phyloP scores from a whole-genome alignment of 1,139 yeast genomes.

The Nakaseomyces nivariensis region DNA sequence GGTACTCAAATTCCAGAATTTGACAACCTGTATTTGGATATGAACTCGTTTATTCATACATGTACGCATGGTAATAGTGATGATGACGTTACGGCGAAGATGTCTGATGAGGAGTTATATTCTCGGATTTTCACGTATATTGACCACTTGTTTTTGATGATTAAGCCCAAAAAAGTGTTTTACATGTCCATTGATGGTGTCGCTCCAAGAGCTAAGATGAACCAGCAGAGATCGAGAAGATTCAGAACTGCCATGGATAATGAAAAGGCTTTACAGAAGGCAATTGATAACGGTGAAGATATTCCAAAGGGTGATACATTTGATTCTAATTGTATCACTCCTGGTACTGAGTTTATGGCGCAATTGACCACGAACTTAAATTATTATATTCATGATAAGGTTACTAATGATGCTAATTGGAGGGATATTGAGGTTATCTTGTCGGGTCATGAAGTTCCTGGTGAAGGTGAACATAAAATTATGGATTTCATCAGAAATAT shows the following conservation, averaged over 20 bases:
- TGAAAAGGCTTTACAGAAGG: conserved; percentile 50
- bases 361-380: conserved; percentile 73
- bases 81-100: conserved; percentile 46
- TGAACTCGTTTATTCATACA: conserved; percentile 94
- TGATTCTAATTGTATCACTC: conserved; percentile 92
- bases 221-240: conserved; percentile 95
- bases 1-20: conserved; percentile 84
- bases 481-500: conserved; percentile 87
- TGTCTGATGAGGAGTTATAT: conserved; percentile 87
- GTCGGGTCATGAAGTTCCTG: conserved; percentile 98
- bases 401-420: conserved; percentile 88
- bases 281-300: conserved; percentile 39
- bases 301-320: conserved; percentile 59
- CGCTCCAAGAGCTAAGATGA: conserved; percentile 99
- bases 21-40: conserved; percentile 88
- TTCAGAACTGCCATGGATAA: conserved; percentile 95
- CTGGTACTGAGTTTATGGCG: conserved; percentile 98
- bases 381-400: conserved; percentile 85
- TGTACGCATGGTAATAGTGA: conserved; percentile 78
- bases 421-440: conserved; percentile 71
- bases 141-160: conserved; percentile 82
- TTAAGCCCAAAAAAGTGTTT: conserved; percentile 76
- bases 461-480: conserved; percentile 98
- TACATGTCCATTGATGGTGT: conserved; percentile 99
- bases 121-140: conserved; percentile 89